Conservation (phyloP, 495 filamentous ascomycete species). For the Tuber indicum region DNA sequence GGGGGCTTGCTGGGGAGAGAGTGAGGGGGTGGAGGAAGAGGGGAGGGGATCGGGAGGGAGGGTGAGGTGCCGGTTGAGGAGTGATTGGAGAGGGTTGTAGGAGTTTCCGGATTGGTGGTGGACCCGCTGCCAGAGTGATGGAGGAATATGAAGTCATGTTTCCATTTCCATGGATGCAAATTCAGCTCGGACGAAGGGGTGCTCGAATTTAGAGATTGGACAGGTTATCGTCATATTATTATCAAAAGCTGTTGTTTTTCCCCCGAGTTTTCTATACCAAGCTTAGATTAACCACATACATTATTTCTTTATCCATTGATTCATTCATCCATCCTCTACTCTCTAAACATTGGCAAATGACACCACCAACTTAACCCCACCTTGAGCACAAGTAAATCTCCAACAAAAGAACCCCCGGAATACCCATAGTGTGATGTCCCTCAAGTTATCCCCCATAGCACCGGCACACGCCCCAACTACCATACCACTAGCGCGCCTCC, state of each 20-base stretch:
- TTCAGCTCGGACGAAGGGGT: not conserved
- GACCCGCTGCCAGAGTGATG: not conserved
- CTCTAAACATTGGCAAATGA: not conserved
- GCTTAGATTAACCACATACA: not conserved
- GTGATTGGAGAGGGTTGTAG: not conserved
- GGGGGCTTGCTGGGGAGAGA: not conserved
- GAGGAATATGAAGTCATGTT: not conserved
- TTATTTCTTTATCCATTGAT: not conserved
- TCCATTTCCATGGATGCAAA: not conserved
- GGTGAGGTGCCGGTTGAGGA: not conserved
- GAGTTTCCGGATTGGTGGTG: not conserved
- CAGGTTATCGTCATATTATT: not conserved
- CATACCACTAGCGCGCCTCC: no score
- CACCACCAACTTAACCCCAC: not conserved
- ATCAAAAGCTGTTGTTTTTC: not conserved
- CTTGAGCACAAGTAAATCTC: not conserved
- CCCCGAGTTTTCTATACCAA: not conserved
- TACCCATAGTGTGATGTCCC: no score
- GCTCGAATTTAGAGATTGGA: not conserved
- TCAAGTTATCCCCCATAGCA: no score
- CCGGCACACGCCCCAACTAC: no score
- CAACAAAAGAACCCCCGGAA: not conserved
- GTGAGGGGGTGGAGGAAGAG: not conserved
- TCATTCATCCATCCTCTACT: not conserved
- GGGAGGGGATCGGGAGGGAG: not conserved